Percentiles rank a stretch among this genome's conserved stretches.
Conservation (phyloP, 2,329 filamentous ascomycete genomes). For the Huntiella abstrusa region DNA sequence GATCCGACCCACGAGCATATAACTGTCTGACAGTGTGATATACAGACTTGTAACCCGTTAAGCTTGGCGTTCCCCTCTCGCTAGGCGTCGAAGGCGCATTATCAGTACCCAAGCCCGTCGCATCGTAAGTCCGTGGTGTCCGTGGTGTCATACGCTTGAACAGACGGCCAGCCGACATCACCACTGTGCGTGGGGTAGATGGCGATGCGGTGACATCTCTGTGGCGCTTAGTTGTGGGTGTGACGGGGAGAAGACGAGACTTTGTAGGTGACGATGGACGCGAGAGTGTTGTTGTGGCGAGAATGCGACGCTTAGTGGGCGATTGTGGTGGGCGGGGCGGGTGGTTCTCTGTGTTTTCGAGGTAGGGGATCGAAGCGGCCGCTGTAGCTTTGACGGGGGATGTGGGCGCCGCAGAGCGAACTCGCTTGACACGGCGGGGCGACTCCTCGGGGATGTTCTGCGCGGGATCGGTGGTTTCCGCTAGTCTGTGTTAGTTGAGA, state of each 20-base stretch:
- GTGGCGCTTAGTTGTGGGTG: constrained; percentile 57
- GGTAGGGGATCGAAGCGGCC: background rate
- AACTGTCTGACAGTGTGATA: constrained; percentile 77
- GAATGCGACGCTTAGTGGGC: constrained; percentile 1
- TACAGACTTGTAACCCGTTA: constrained; percentile 31
- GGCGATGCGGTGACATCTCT: constrained; percentile 60
- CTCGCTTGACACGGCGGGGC: constrained; percentile 2
- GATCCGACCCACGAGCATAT: constrained; percentile 63
- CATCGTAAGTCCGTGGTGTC: constrained; percentile 30
- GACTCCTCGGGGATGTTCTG: too few relatives aligned
- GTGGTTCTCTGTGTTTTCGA: constrained; percentile 8
- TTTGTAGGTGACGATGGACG: constrained; percentile 5
- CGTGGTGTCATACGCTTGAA: constrained; percentile 63
- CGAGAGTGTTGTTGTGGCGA: background rate
- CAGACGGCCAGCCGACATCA: constrained; percentile 57
- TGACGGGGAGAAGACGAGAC: constrained; percentile 27
- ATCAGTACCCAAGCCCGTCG: background rate
- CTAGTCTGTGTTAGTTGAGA: too few relatives aligned
- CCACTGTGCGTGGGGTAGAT: constrained; percentile 65
- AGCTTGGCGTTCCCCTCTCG: background rate
- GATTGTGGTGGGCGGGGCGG: background rate
- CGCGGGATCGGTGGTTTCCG: too few relatives aligned
- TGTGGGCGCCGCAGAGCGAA: background rate
- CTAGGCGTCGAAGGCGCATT: constrained; percentile 2
- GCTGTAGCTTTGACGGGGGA: background rate